Evolutionary conservation across 108 stramenopile species (phyloP), one percentile per base, ranked within the genome.

Genomic region (Aureococcus anophagefferens): DNA sequence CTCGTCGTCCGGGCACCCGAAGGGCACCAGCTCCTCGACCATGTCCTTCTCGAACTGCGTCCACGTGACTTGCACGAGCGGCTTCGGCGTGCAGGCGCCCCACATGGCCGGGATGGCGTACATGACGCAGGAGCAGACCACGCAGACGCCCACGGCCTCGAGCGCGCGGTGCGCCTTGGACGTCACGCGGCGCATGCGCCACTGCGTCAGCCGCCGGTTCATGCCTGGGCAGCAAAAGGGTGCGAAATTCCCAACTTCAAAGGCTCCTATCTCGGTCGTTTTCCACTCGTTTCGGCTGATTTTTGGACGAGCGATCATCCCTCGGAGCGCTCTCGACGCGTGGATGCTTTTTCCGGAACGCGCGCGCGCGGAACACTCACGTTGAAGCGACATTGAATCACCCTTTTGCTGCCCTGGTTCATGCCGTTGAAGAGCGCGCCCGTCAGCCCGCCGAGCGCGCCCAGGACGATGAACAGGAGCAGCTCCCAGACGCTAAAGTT

Each of bases 381-480:
- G n/a, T n/a, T n/a, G n/a, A n/a, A n/a, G n/a, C n/a, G n/a, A n/a
- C n/a, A n/a, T n/a, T n/a, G n/a, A n/a, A n/a, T n/a, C n/a, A n/a
- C n/a, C n/a, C n/a, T n/a, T n/a, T n/a, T n/a, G n/a, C n/a, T n/a
- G n/a, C n/a, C n/a, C n/a, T n/a, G n/a, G 79, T 94, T 94, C 29
- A 90, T 78, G 65, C 86, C 89, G 83, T 97, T 97, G 87, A 97
- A 97, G 68, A 87, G 87, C 28, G 96, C 96, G 63, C 96, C 96
- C 69, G 94, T 88, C 32, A 95, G 76, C 28, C 96, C 96, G 35
- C 96, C 96, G 33, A 95, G 76, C 74, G 91, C 93, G 34, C 96
- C 96, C 45, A 97, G 82, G 34, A 89, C 62, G 46, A 90, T 80
- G 80, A 97, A 97, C 5, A 95, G 78, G 35, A 84, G 74, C 33